Evolutionary conservation across 257 asterid genomes (phyloP), one percentile per base, ranked within the genome.

Genomic region (Solanum rostratum): DNA sequence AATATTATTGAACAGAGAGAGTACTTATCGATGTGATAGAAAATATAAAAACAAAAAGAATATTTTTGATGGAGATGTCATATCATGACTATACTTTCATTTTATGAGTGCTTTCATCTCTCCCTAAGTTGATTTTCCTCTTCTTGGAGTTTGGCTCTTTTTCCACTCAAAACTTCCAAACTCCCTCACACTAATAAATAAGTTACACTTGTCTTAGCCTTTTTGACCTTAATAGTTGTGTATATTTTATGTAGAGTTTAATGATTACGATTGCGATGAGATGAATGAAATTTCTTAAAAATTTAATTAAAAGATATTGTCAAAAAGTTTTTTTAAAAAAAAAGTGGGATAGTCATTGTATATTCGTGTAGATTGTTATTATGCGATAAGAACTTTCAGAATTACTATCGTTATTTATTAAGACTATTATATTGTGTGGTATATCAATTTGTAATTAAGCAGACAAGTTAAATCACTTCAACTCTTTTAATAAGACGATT

Each of bases 21-120:
- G 4, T 46, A 45, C 2, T n/a, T 79, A 8, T 18, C 52, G 22
- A 27, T 24, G 62, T 52, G 62, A 30, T 22, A 46, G 27, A 27
- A 46, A 9, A 29, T 3, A 37, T 10, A 54, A 37, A 68, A 29
- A 37, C 59, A 39, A 52, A 45, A 24, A 29, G 81, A 60, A 70
- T 33, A 24, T 71, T 73, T 55, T 53, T 81, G 65, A 20, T 29
- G 33, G 11, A 73, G 57, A 3, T 84, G 82, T 84, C 63, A 73
- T 66, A 13, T 68, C 85, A 55, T 73, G 86, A 84, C 74, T 84
- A 55, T 76, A 84, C 74, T 73, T 71, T 84, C 60, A 41, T 71
- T 74, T 29, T 33, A 1, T 68, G 22, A 68, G 27, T 68, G 76
- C n/a, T 33, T 68, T 7, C 24, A 66, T 68, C 76, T 18, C 43